Conservation (phyloP, 805 yeast genomes). For the Blastobotrys terrestris region DNA sequence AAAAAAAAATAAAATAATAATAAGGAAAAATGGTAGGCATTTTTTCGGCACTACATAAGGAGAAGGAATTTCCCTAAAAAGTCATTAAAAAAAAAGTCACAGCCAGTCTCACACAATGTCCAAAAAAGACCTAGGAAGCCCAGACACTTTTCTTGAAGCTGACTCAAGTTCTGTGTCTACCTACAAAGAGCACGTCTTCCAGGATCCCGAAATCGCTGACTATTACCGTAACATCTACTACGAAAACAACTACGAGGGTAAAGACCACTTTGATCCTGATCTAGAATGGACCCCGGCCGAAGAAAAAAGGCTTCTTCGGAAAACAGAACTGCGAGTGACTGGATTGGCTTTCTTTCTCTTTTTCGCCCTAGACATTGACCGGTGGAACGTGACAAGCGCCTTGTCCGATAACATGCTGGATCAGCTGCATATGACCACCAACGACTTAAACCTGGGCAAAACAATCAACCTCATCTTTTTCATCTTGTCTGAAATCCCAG, state of each 20-base stretch:
- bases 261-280: conserved; percentile 46
- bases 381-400: conserved; percentile 50
- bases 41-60: too few species aligned
- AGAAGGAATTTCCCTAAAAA: too few species aligned
- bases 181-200: conserved; percentile 1
- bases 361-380: conserved; percentile 47
- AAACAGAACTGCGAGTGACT: conserved; percentile 48
- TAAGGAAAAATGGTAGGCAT: too few species aligned
- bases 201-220: conserved; percentile 1
- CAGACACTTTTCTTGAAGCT: conserved; percentile 1
- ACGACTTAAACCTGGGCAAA: conserved; percentile 34
- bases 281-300: conserved; percentile 45
- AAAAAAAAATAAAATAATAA: too few species aligned
- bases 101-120: not conserved
- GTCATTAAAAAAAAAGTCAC: too few species aligned
- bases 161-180: not conserved
- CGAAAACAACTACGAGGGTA: conserved; percentile 45
- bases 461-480: conserved; percentile 1
- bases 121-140: not conserved
- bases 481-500: conserved; percentile 23
- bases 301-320: conserved; percentile 41
- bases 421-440: conserved; percentile 36
- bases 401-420: conserved; percentile 43
- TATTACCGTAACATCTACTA: conserved; percentile 1
- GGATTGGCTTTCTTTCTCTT: conserved; percentile 51